Evolutionary conservation across 2,329 filamentous ascomycete species (phyloP).

Genomic region (Aspergillus brunneoviolaceus): DNA sequence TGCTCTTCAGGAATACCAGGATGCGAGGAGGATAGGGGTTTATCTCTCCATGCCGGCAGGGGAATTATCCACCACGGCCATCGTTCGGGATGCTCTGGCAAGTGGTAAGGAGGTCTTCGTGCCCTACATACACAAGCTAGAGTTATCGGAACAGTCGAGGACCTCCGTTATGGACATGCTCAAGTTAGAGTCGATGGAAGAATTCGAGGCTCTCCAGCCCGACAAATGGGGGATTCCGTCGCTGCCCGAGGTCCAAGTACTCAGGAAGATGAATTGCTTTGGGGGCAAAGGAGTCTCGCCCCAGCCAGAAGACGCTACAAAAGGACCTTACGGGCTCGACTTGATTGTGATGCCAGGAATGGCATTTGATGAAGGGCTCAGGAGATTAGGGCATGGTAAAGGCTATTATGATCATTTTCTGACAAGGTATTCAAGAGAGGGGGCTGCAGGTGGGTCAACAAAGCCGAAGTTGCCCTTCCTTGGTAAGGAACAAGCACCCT

Average conservation of each 20-base stretch:
- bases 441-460: constrained; percentile 32
- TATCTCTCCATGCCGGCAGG: constrained; percentile 90
- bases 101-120: constrained; percentile 85
- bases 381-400: constrained; percentile 86
- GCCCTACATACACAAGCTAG: constrained; percentile 75
- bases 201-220: constrained; percentile 72
- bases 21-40: constrained; percentile 74
- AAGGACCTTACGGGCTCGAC: constrained; percentile 60
- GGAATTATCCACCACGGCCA: constrained; percentile 79
- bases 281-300: constrained; percentile 55
- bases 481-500: constrained; percentile 46
- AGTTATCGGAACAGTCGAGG: constrained; percentile 45
- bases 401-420: constrained; percentile 97
- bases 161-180: constrained; percentile 94
- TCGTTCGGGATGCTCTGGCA: constrained; percentile 76
- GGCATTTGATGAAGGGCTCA: constrained; percentile 75
- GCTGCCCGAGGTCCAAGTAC: constrained; percentile 64
- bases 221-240: constrained; percentile 97
- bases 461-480: constrained; percentile 55
- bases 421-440: constrained; percentile 63
- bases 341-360: constrained; percentile 90
- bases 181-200: constrained; percentile 66
- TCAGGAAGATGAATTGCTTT: constrained; percentile 69
- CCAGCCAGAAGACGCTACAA: constrained; percentile 17
- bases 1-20: constrained; percentile 69